These are phyloP conservation scores for Scytalidium sp. DNA, from an alignment of 2,329 filamentous ascomycete species.

Conservation along the genomic window DNA sequence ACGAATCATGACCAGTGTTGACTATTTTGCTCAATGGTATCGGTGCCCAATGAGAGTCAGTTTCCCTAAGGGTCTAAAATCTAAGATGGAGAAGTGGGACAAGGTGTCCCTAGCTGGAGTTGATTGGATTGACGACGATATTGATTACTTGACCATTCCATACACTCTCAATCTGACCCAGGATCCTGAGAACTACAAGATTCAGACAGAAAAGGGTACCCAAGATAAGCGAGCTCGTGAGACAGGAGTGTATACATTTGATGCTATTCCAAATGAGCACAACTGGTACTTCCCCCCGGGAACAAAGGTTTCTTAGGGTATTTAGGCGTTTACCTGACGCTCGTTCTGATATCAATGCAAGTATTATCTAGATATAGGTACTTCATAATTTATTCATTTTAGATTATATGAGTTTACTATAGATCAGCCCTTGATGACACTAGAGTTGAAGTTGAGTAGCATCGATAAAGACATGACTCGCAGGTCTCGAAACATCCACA, in stretches of 20 bases:
- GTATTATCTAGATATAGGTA: not conserved
- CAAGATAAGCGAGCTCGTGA: not conserved
- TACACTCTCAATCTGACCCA: not conserved
- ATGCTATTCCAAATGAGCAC: not conserved
- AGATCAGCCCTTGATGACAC: not conserved
- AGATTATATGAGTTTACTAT: not conserved
- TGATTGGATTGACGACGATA: not conserved
- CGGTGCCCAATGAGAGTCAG: not conserved
- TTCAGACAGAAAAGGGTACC: not conserved
- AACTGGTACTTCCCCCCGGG: not conserved
- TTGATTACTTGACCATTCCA: not conserved
- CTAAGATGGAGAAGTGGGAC: not conserved
- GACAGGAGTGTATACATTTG: not conserved
- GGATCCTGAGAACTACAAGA: not conserved
- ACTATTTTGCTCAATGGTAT: not conserved
- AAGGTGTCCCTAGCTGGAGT: not conserved
- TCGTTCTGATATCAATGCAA: not conserved
- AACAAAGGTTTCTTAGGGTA: not conserved
- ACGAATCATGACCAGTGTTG: conserved; percentile 42
- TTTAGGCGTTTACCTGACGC: not conserved
- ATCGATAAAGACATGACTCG: not conserved
- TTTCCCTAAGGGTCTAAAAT: not conserved
- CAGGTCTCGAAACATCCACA: not conserved
- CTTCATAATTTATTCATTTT: not conserved
- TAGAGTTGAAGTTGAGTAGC: not conserved